Percentiles rank a stretch among this genome's conserved stretches.
phyloP scores from a whole-genome alignment of 2,329 filamentous ascomycete genomes.

The Ramularia collo-cygni region DNA sequence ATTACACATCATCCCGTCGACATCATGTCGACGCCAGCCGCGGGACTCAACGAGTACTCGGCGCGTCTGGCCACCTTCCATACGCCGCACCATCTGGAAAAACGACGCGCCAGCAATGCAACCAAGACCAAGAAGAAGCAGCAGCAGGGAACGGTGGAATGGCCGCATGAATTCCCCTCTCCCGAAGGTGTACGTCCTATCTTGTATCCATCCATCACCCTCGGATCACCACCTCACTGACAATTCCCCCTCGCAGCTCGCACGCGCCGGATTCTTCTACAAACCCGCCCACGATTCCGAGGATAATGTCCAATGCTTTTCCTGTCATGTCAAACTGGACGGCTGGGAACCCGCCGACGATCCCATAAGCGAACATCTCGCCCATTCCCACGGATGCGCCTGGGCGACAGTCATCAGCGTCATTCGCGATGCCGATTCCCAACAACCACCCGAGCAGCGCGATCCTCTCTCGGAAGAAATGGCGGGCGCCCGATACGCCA shows the following conservation, averaged over 20 bases:
- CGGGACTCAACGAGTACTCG: slow-evolving; percentile 56
- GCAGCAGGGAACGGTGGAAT: slow-evolving; percentile 50
- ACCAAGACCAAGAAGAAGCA: slow-evolving; percentile 47
- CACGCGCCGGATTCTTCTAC: slow-evolving; percentile 86
- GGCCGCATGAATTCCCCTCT: slow-evolving; percentile 69
- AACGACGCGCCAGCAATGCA: slow-evolving; percentile 62
- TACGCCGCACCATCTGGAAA: slow-evolving; percentile 53
- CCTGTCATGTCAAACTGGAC: slow-evolving; percentile 76
- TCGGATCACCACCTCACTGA: slow-evolving; percentile 12
- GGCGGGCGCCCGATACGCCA: slow-evolving; percentile 69
- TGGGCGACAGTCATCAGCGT: slow-evolving; percentile 67
- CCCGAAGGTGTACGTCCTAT: slow-evolving; percentile 54
- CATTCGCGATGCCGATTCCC: slow-evolving; percentile 49
- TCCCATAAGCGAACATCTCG: slow-evolving; percentile 76
- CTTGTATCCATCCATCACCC: slow-evolving; percentile 16
- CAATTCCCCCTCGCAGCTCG: slow-evolving; percentile 54
- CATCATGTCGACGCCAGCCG: slow-evolving; percentile 32
- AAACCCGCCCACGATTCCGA: slow-evolving; percentile 65
- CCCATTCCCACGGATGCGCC: slow-evolving; percentile 72
- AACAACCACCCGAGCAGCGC: slow-evolving; percentile 54
- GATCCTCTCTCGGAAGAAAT: slow-evolving; percentile 69
- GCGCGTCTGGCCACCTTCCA: slow-evolving; percentile 78
- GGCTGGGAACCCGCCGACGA: slow-evolving; percentile 88
- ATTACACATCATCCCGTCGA: slow-evolving; percentile 4
- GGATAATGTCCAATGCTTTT: slow-evolving; percentile 86